Conservation (phyloP, 169 alveolate genomes). For the Theileria annulata region DNA sequence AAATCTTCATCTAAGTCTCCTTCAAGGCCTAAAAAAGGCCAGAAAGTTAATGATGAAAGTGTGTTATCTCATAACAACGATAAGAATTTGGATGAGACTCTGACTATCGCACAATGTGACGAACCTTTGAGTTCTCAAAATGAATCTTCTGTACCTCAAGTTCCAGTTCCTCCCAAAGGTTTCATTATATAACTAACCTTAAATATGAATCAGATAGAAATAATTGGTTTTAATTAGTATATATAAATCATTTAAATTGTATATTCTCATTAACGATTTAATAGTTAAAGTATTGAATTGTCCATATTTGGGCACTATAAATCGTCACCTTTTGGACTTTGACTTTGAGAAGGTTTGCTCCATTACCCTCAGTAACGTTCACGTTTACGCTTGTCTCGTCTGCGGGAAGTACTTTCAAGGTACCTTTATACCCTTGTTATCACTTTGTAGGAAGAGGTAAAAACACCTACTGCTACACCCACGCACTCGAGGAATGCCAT, state of each 20-base stretch:
- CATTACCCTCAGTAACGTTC: slow-evolving; percentile 90
- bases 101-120: background rate
- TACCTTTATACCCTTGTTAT: background rate
- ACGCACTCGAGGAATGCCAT: slow-evolving; percentile 93
- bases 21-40: background rate
- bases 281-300: slow-evolving; percentile 69
- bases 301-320: slow-evolving; percentile 94
- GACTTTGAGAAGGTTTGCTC: slow-evolving; percentile 98
- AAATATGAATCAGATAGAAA: too few relatives aligned
- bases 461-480: slow-evolving; percentile 93
- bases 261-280: background rate
- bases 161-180: background rate
- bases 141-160: background rate
- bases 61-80: background rate
- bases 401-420: slow-evolving; percentile 98
- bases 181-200: background rate
- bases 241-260: too few relatives aligned
- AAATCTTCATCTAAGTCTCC: background rate
- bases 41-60: background rate
- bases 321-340: slow-evolving; percentile 94
- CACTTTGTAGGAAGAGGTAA: slow-evolving; percentile 86
- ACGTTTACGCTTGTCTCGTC: slow-evolving; percentile 96
- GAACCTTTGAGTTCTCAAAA: background rate
- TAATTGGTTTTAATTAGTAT: background rate
- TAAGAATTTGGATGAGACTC: background rate